Evolutionary conservation across 2,329 filamentous ascomycete species (phyloP).

Genomic region (Cadophora gregata): DNA sequence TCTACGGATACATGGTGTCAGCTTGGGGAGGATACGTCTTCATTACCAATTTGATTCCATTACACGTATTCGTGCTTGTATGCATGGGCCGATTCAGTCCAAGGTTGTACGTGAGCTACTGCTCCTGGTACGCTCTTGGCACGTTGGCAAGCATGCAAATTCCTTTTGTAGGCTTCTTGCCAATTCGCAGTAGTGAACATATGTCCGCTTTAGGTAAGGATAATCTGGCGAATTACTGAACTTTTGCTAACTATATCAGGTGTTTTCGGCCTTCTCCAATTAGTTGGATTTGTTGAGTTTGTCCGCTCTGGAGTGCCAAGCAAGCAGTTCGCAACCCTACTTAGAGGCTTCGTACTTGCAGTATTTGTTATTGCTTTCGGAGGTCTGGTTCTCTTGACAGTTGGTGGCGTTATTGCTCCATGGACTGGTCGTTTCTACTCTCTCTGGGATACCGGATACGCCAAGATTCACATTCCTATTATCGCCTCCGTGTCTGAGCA

Average conservation of each 20-base stretch:
- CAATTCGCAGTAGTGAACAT: conserved; percentile 96
- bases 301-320: conserved; percentile 86
- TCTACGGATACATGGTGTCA: conserved; percentile 99
- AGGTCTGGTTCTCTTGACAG: conserved; percentile 84
- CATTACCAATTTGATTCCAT: conserved; percentile 94
- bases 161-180: conserved; percentile 96
- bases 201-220: conserved; percentile 90
- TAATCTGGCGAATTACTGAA: background rate
- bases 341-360: conserved; percentile 75
- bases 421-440: conserved; percentile 99
- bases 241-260: conserved; percentile 55
- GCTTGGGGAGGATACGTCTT: conserved; percentile 99
- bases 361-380: conserved; percentile 76
- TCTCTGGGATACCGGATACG: conserved; percentile 97
- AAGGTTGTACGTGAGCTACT: conserved; percentile 94
- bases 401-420: conserved; percentile 90
- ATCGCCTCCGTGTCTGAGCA: conserved; percentile 99
- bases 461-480: conserved; percentile 99
- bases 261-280: conserved; percentile 93
- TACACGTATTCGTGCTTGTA: conserved; percentile 92
- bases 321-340: conserved; percentile 92
- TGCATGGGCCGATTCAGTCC: conserved; percentile 97
- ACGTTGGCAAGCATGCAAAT: conserved; percentile 99
- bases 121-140: conserved; percentile 96
- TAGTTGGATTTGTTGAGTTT: conserved; percentile 91